These are phyloP conservation scores for Exophiala calicioides DNA, from an alignment of 2,329 filamentous ascomycete genomes.

Conservation along the genomic window DNA sequence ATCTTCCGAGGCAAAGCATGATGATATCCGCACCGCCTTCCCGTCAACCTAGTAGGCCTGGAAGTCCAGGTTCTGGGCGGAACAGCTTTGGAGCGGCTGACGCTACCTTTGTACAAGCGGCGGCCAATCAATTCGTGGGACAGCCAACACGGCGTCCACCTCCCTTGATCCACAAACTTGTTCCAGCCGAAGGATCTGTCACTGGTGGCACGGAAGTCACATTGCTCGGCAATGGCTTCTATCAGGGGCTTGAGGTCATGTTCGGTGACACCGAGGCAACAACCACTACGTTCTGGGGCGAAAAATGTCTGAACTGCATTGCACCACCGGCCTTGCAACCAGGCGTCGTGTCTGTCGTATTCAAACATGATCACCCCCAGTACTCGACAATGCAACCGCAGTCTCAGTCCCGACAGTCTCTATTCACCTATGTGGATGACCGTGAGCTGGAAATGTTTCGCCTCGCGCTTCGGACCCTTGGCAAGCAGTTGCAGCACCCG, in stretches of 20 bases:
- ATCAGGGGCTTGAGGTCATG: constrained; percentile 76
- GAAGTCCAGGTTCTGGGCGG: constrained; percentile 63
- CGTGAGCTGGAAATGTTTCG: constrained; percentile 51
- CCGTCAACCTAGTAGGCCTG: constrained; percentile 73
- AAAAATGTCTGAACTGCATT: constrained; percentile 76
- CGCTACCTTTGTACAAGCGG: constrained; percentile 34
- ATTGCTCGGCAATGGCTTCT: constrained; percentile 77
- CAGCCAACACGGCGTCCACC: constrained; percentile 54
- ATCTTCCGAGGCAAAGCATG: constrained; percentile 61
- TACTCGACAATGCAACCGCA: constrained; percentile 48
- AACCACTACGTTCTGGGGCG: constrained; percentile 78
- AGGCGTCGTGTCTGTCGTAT: constrained; percentile 70
- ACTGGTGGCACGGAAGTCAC: constrained; percentile 86
- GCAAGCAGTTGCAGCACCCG: constrained; percentile 49
- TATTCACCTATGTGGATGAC: constrained; percentile 68
- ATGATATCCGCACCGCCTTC: constrained; percentile 73
- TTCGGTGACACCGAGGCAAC: constrained; percentile 72
- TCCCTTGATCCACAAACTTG: constrained; percentile 76
- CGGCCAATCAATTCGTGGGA: constrained; percentile 30
- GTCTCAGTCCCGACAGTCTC: constrained; percentile 48
- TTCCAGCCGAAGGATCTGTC: constrained; percentile 78
- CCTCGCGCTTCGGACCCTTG: constrained; percentile 46
- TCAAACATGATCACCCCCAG: constrained; percentile 58
- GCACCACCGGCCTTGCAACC: constrained; percentile 69
- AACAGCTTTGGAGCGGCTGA: constrained; percentile 46